A percentile compares a stretch with the other conserved stretches of the same genome.
These are phyloP conservation scores for Gliomastix tumulicola DNA, from an alignment of 2,329 filamentous ascomycete genomes.

Conservation along the genomic window DNA sequence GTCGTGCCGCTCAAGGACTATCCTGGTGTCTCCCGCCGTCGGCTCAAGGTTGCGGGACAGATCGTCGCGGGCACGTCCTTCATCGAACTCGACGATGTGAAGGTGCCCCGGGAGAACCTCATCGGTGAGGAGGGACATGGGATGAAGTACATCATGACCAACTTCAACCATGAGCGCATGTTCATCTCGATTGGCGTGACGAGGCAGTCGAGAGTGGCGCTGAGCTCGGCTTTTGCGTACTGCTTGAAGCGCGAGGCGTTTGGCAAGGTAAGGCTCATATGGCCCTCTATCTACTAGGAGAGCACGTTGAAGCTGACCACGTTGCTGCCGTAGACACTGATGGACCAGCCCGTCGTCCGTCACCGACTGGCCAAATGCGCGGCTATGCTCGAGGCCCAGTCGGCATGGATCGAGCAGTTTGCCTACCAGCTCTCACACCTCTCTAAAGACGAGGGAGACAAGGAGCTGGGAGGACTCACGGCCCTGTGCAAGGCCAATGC, in stretches of 20 bases:
- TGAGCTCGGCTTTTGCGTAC: conserved; percentile 27
- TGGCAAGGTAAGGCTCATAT: conserved; percentile 16
- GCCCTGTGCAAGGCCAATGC: conserved; percentile 67
- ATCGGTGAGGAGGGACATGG: conserved; percentile 64
- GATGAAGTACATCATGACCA: conserved; percentile 70
- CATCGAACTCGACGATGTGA: conserved; percentile 70
- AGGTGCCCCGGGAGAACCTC: conserved; percentile 63
- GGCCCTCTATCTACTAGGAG: no score
- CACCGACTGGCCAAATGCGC: conserved; percentile 67
- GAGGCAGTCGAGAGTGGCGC: conserved; percentile 41
- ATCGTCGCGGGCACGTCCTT: conserved; percentile 63
- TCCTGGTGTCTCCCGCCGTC: conserved; percentile 60
- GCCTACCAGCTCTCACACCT: conserved; percentile 63
- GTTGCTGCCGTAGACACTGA: conserved; percentile 35
- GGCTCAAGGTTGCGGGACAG: conserved; percentile 60
- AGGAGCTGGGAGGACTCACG: conserved; percentile 63
- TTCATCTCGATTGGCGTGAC: conserved; percentile 59
- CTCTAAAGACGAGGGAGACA: conserved; percentile 49
- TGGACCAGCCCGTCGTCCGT: conserved; percentile 69
- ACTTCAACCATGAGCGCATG: conserved; percentile 74
- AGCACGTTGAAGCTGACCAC: neutral
- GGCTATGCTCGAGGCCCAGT: conserved; percentile 60
- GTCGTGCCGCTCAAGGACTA: conserved; percentile 64
- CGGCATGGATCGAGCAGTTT: conserved; percentile 67
- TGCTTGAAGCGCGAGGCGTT: conserved; percentile 30